Evolutionary conservation across 352 stramenopile genomes (phyloP).

Genomic region (Phytopythium vexans): DNA sequence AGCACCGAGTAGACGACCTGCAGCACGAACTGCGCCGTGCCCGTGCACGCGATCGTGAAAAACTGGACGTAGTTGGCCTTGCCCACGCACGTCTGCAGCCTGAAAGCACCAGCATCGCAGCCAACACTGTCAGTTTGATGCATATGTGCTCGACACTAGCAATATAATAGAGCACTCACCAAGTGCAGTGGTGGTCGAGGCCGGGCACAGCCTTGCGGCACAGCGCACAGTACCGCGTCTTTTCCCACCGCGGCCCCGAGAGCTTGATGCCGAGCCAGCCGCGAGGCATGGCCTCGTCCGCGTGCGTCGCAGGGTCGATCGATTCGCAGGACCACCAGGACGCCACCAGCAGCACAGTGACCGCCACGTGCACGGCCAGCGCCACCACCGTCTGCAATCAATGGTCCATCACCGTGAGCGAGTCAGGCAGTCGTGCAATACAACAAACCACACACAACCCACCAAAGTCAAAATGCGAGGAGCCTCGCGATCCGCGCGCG

Average conservation of each 20-base stretch:
- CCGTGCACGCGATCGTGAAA: constrained; percentile 75
- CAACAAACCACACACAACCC: background rate
- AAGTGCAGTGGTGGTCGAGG: constrained; percentile 87
- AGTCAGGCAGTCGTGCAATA: background rate
- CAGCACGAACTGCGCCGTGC: constrained; percentile 61
- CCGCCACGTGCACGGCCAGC: constrained; percentile 46
- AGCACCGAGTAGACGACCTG: constrained; percentile 50
- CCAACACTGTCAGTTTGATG: background rate
- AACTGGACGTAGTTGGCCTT: constrained; percentile 86
- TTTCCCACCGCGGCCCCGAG: constrained; percentile 70
- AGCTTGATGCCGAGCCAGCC: constrained; percentile 76
- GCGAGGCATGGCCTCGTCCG: constrained; percentile 30
- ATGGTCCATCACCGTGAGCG: background rate
- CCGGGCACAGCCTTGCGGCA: constrained; percentile 77
- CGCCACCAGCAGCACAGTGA: constrained; percentile 42
- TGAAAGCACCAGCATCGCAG: constrained; percentile 7
- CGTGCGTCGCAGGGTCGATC: constrained; percentile 53
- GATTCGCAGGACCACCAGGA: constrained; percentile 72
- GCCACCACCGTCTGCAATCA: constrained; percentile 42
- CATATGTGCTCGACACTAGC: too few relatives aligned
- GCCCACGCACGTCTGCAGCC: constrained; percentile 83
- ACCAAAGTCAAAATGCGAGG: constrained; percentile 12
- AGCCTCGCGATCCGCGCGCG: constrained; percentile 2
- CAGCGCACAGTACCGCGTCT: constrained; percentile 73
- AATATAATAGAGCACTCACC: constrained; percentile 16